Evolutionary conservation across 768 basidiomycete species (phyloP).

Genomic region (Rhizopogon salebrosus): DNA sequence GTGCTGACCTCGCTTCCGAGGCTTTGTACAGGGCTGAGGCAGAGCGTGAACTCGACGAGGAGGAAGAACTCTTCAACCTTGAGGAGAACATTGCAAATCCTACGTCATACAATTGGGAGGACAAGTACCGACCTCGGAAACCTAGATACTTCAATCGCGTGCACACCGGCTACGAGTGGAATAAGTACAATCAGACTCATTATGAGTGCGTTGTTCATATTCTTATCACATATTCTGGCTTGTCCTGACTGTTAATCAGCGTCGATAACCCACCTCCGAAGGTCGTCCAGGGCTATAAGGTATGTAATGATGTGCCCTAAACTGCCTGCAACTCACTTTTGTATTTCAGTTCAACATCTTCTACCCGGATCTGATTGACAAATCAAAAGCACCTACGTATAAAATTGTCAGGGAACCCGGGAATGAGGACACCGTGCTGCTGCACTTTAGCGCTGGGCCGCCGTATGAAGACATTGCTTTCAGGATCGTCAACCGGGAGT

Average conservation of each 20-base stretch:
- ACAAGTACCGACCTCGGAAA: constrained; percentile 95
- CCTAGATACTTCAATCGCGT: constrained; percentile 99
- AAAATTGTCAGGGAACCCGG: constrained; percentile 91
- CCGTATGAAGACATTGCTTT: constrained; percentile 99
- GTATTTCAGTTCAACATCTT: constrained; percentile 82
- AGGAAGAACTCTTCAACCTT: constrained; percentile 92
- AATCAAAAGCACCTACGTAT: constrained; percentile 94
- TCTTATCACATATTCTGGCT: background rate
- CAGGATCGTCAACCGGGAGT: constrained; percentile 94
- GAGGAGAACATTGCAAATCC: constrained; percentile 85
- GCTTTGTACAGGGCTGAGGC: constrained; percentile 88
- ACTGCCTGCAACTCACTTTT: constrained; percentile 10
- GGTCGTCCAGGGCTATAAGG: constrained; percentile 98
- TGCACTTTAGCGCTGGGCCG: constrained; percentile 94
- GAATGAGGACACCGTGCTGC: constrained; percentile 90
- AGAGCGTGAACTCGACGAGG: constrained; percentile 90
- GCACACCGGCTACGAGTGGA: constrained; percentile 99
- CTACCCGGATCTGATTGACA: constrained; percentile 99
- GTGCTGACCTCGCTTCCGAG: constrained; percentile 80
- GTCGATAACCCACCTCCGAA: constrained; percentile 99
- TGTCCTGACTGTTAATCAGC: constrained; percentile 36
- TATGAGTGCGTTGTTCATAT: constrained; percentile 64
- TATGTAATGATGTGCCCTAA: constrained; percentile 19
- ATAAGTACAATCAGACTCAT: constrained; percentile 99
- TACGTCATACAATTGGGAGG: constrained; percentile 94